These are phyloP conservation scores for Solidago caesia DNA, from an alignment of 129 eudicot genomes.

Conservation along the genomic window DNA sequence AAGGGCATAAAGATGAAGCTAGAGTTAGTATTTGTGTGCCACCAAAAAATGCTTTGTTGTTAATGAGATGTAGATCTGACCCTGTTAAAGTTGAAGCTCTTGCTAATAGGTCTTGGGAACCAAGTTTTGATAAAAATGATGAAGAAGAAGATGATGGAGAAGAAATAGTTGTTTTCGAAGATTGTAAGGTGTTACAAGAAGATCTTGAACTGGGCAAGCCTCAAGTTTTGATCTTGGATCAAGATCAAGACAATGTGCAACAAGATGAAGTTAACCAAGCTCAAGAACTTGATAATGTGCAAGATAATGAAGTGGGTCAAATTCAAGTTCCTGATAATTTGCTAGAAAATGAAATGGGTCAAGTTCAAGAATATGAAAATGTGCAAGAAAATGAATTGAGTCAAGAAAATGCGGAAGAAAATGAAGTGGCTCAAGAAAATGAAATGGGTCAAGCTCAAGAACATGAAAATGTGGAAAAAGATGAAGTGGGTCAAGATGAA, in stretches of 20 bases:
- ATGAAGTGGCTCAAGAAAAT: conserved; percentile 17
- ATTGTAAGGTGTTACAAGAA: conserved; percentile 4
- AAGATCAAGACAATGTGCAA: conserved; percentile 20
- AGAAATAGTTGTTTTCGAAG: conserved; percentile 13
- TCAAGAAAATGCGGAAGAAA: conserved; percentile 18
- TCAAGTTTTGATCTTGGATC: conserved; percentile 26
- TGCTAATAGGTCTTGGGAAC: conserved; percentile 62
- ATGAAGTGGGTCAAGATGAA: conserved; percentile 21
- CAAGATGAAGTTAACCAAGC: neutral
- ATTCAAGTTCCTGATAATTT: conserved; percentile 12
- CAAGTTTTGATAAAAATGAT: conserved; percentile 21
- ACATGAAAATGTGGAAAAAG: conserved; percentile 21
- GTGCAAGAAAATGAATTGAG: conserved; percentile 5
- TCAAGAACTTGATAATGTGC: conserved; percentile 27
- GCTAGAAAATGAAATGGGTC: conserved; percentile 6
- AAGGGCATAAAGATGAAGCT: conserved; percentile 41
- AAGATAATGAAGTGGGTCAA: conserved; percentile 8
- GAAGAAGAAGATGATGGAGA: conserved; percentile 31
- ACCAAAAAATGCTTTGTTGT: conserved; percentile 87
- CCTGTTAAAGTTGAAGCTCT: conserved; percentile 75
- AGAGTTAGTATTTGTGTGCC: conserved; percentile 81
- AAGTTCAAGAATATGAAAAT: conserved; percentile 25
- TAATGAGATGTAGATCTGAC: conserved; percentile 98
- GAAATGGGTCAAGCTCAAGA: conserved; percentile 14
- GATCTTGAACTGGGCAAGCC: conserved; percentile 1